Evolutionary conservation across 805 yeast species (phyloP), one percentile per base, ranked within the genome.

Genomic region (Candida cerambycidarum): DNA sequence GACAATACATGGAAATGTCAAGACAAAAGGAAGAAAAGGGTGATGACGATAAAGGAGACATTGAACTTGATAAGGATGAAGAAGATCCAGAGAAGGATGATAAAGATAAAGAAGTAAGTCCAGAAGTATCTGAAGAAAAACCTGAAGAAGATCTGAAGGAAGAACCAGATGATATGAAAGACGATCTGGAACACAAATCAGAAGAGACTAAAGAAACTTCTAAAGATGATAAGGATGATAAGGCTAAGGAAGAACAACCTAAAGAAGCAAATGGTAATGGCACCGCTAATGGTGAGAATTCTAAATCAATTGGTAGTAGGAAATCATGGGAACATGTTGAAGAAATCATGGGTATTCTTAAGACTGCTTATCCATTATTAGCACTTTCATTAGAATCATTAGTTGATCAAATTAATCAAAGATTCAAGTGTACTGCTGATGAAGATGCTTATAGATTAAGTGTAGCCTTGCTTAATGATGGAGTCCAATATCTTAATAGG

Each of bases 381-480:
- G 96, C 99, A 0, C 75, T 93, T 34, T 89, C 97, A 0, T 73
- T 95, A 50, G 99, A 93, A 63, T 89, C 98, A 0, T 68, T 95
- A 42, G 97, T 93, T 21, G 98, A 95, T 56, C 99, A 95, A 68
- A 88, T 93, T 42, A 84, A 83, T 56, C 96, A 89, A 59, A 74
- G 97, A 42, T 92, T 93, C 74, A 93, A 92, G 64, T 83, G 95
- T 28, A 85, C 86, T 34, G 87, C 93, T 1, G 99, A 93, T 61
- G 99, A 92, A 56, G 99, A 93, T 63, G 92, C 97, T 1, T 95
- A 93, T 63, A 74, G 99, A 51, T 73, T 93, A 42, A 90, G 95
- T 38, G 89, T 89, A 48, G 99, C 97, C 0, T 67, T 93, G 43
- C 75, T 93, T 48, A 89, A 89, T 56, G 99, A 93, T 65, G 98